Conservation (phyloP, 768 basidiomycete genomes). For the Boletus tomentosulus region DNA sequence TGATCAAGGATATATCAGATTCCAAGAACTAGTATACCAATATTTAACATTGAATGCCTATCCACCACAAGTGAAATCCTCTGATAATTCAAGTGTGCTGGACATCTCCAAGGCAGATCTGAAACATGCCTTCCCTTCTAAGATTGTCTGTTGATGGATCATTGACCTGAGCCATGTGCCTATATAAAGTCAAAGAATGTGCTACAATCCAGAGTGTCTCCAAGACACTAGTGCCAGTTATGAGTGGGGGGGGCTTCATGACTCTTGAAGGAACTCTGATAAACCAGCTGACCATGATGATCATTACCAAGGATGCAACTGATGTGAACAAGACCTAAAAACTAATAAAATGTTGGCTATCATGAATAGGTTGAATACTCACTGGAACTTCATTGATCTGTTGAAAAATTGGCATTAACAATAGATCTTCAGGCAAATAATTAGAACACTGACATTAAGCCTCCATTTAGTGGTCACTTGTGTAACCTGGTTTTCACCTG, state of each 20-base stretch:
- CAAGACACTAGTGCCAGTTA: background rate
- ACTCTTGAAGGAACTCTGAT: background rate
- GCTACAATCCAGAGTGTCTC: constrained; percentile 1
- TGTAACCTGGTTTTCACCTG: background rate
- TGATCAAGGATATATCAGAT: too few species aligned
- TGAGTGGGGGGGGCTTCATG: background rate
- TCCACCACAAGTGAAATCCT: too few species aligned
- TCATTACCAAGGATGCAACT: background rate
- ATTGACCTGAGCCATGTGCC: background rate
- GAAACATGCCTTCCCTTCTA: background rate
- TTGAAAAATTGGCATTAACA: background rate
- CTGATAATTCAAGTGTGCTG: background rate
- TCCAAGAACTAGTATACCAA: too few species aligned
- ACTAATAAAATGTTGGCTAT: background rate
- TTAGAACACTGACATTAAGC: background rate
- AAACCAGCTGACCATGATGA: background rate
- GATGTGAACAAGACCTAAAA: background rate
- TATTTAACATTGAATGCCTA: too few species aligned
- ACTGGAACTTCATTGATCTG: background rate
- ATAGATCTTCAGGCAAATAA: background rate
- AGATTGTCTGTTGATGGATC: background rate
- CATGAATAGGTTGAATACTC: background rate
- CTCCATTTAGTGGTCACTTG: background rate
- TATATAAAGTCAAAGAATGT: background rate
- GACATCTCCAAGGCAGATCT: background rate